Evolutionary conservation across 2,329 filamentous ascomycete genomes (phyloP), one percentile per base, ranked within the genome.

Genomic region (Talaromyces sp.): DNA sequence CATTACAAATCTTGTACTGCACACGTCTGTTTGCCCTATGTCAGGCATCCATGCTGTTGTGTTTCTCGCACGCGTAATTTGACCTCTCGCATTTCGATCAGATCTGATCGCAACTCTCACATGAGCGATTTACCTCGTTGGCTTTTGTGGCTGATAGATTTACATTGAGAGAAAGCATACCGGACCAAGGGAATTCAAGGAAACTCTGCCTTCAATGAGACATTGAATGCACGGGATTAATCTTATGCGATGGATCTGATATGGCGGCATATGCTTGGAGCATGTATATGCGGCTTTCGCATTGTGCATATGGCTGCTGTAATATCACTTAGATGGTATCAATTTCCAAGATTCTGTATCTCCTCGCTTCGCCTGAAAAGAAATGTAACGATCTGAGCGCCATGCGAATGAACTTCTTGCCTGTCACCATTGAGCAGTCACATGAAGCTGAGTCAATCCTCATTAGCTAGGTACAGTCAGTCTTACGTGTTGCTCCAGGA

Each of bases 11-110:
- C 31, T 22, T 36, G 19, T 34, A 17, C n/a, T 31, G 22, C 22
- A 29, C 19, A 29, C 3, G 56, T 59, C 36, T 5, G 38, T 45
- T 58, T 58, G 49, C 40, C 53, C 38, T 47, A 17, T 27, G n/a
- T 63, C 38, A 58, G 61, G 61, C 61, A 63, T 63, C 61, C 22
- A 47, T 45, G 53, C 61, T 47, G 61, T 27, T 38, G 36, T 36
- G n/a, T 43, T 13, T 29, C 29, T 36, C 61, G 17, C 22, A 58
- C n/a, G 10, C 25, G 17, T 10, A 47, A 47, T 58, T 8, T 58
- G 51, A 63, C 25, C 27, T 56, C 61, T 63, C 51, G 51, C 51
- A 58, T 63, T 36, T 45, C 27, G 49, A 47, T 43, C 27, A 58
- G 61, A 58, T 43, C 61, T 34, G 25, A 43, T 36, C 56, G 36